These are phyloP conservation scores for Aspergillus panamensis DNA, from an alignment of 495 filamentous ascomycete genomes.

Conservation along the genomic window DNA sequence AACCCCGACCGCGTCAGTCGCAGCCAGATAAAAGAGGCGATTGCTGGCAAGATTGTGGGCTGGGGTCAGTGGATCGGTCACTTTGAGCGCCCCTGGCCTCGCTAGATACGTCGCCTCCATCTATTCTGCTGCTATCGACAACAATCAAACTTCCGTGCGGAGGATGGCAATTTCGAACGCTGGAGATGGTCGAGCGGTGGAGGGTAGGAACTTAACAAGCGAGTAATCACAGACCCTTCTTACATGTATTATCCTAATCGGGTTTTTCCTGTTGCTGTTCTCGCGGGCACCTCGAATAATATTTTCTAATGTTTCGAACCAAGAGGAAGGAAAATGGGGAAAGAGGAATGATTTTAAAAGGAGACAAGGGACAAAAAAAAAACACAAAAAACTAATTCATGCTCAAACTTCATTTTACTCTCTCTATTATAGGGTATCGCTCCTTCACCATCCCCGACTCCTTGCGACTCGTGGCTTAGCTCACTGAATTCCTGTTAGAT, in stretches of 20 bases:
- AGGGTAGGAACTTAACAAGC: neutral
- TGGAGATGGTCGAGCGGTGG: neutral
- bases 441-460: neutral
- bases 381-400: neutral
- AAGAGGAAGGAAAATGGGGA: neutral
- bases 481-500: conserved; percentile 6
- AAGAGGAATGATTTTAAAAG: neutral
- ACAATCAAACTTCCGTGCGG: neutral
- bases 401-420: neutral
- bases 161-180: neutral
- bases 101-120: conserved; percentile 1
- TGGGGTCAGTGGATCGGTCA: conserved; percentile 51
- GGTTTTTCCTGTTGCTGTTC: neutral
- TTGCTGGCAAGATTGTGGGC: conserved; percentile 45
- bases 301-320: neutral
- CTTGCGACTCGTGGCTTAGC: conserved; percentile 2
- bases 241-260: neutral
- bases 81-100: conserved; percentile 41
- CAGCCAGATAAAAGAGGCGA: conserved; percentile 39
- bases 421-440: neutral
- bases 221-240: neutral
- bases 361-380: neutral
- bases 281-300: neutral
- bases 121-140: neutral
- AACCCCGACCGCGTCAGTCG: conserved; percentile 34